Evolutionary conservation across 139 green algal genomes (phyloP).

Genomic region (Edaphochlamys debaryana): DNA sequence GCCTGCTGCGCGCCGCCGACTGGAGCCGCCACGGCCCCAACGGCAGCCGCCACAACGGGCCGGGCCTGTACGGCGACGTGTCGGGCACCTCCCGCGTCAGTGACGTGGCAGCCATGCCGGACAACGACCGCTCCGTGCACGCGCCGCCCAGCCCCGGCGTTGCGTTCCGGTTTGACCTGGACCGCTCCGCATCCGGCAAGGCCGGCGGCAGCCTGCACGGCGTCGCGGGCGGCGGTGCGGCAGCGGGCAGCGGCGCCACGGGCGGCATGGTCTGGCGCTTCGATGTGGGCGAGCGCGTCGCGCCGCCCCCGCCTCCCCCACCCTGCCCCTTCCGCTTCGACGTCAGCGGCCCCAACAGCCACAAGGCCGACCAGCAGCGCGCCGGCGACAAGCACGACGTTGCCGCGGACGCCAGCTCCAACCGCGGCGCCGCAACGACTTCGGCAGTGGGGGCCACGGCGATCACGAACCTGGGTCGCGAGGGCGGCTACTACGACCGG

Average conservation of each 20-base stretch:
- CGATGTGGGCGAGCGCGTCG: background rate
- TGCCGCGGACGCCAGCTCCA: too few species aligned
- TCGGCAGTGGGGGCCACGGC: too few species aligned
- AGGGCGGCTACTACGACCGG: slow-evolving; percentile 28
- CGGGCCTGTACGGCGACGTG: background rate
- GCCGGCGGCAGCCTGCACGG: background rate
- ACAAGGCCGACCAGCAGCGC: background rate
- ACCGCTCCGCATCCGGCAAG: background rate
- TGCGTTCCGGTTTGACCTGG: slow-evolving; percentile 23
- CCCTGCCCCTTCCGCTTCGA: slow-evolving; percentile 21
- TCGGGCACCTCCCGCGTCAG: background rate
- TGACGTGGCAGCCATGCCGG: background rate
- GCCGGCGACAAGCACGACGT: background rate
- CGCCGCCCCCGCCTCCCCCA: background rate
- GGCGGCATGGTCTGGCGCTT: slow-evolving; percentile 37
- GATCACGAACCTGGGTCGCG: too few species aligned
- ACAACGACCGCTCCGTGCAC: background rate
- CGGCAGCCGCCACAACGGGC: background rate
- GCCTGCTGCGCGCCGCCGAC: slow-evolving; percentile 1
- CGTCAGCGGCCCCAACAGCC: background rate
- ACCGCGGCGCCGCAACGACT: background rate
- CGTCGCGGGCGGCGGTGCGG: background rate
- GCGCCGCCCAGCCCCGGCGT: background rate
- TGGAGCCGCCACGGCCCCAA: slow-evolving; percentile 34
- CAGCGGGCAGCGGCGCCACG: background rate